Evolutionary conservation across 1,284 basidiomycete genomes (phyloP), one percentile per base, ranked within the genome.

Genomic region (Heliocybe sulcata): DNA sequence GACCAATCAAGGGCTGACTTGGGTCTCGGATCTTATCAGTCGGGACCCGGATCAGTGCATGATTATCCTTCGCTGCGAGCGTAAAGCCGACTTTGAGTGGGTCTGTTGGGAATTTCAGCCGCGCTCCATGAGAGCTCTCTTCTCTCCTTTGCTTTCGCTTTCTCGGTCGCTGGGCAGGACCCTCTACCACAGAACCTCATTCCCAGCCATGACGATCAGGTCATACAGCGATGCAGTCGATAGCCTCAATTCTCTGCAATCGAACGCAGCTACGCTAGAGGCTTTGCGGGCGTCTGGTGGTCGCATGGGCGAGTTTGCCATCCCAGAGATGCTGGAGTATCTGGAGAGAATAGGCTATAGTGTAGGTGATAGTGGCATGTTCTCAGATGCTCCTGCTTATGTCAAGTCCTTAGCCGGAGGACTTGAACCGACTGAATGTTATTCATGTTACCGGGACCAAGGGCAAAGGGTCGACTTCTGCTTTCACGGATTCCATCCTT

Each of bases 401-500:
- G 27, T n/a, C 52, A 55, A 56, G 54, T 42, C 57, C 54, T 54
- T 51, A 93, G 92, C 82, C 90, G 25, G 73, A 81, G 54, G 87
- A 95, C 62, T 77, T 99, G 53, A 95, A 99, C 69, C 72, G 73
- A 50, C 77, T 99, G 59, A 97, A 98, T 69, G 93, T 95, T 55
- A 82, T 99, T 31, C 97, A 99, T 73, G 87, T 99, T 64, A 96
- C 97, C 12, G 97, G 97, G 2, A 99, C 97, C 3, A 99, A 99
- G 72, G 97, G 97, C 48, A 99, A 99, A 69, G 97, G 97, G 2
- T 98, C 94, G 2, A 97, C 97, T 0, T 93, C 91, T 56, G 96
- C 97, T 1, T 99, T 99, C 64, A 81, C 82, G 2, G 86, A 92
- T 67, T 90, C 86, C 6, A 82, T 91, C 54, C 69, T 92, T 55